Conservation (phyloP, 192 early-diverging fungal species). For the Umbelopsis sp. region DNA sequence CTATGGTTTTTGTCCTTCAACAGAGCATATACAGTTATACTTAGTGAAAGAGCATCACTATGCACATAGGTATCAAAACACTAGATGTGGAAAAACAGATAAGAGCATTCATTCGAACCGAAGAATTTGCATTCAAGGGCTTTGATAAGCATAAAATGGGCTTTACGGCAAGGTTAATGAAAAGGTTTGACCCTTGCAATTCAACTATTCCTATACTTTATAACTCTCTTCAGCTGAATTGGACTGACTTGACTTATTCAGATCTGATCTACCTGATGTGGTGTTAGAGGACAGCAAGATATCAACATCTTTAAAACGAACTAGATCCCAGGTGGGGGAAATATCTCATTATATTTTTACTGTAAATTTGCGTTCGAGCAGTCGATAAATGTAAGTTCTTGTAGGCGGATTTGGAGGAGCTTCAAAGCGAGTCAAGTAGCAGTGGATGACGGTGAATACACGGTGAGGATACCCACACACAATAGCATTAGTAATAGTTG, state of each 20-base stretch:
- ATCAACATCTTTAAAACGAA: neutral
- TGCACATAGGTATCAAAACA: neutral
- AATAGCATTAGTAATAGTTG: too few relatives aligned
- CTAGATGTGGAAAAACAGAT: neutral
- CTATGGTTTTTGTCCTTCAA: too few relatives aligned
- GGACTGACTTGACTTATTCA: neutral
- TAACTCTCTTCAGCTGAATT: neutral
- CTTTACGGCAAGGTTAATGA: neutral
- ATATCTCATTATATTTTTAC: neutral
- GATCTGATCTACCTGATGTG: neutral
- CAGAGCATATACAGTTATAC: too few relatives aligned
- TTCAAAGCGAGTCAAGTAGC: neutral
- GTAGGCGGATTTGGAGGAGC: conserved; percentile 4
- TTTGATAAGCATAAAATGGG: neutral
- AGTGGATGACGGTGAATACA: neutral
- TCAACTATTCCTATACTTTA: neutral
- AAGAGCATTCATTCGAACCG: neutral
- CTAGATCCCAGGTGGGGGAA: neutral
- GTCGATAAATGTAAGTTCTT: neutral
- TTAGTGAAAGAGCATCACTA: too few relatives aligned
- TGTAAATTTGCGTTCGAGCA: neutral
- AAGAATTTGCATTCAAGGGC: neutral
- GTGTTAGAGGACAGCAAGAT: neutral
- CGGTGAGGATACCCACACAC: neutral
- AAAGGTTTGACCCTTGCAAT: neutral